These are phyloP conservation scores for Tylopilus subfusipes DNA, from an alignment of 768 basidiomycete genomes.

Conservation along the genomic window DNA sequence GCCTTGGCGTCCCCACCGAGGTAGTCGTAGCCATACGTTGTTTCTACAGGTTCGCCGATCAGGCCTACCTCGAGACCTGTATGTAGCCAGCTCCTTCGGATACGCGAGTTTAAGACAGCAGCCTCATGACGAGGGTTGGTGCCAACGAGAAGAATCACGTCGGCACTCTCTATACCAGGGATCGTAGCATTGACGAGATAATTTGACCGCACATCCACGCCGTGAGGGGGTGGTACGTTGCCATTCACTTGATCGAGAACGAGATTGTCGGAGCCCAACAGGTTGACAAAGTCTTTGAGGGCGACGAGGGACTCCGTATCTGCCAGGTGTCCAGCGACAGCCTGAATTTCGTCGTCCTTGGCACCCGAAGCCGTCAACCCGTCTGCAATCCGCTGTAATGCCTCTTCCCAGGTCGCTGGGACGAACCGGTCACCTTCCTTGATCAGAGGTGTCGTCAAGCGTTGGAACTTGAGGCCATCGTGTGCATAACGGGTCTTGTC, in stretches of 20 bases:
- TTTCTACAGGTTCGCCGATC: conserved; percentile 88
- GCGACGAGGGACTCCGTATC: conserved; percentile 93
- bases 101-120: conserved; percentile 93
- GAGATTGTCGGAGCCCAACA: conserved; percentile 92
- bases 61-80: conserved; percentile 82
- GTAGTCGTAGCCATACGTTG: conserved; percentile 90
- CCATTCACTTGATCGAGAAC: conserved; percentile 73
- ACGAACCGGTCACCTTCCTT: conserved; percentile 93
- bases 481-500: conserved; percentile 98
- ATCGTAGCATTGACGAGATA: conserved; percentile 96
- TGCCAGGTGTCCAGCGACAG: conserved; percentile 86
- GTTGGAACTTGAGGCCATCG: conserved; percentile 94
- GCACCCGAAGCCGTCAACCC: conserved; percentile 81
- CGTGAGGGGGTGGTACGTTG: conserved; percentile 63
- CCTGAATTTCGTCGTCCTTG: conserved; percentile 89
- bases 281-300: conserved; percentile 90
- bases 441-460: conserved; percentile 87
- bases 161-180: conserved; percentile 85
- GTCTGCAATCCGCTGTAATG: conserved; percentile 70
- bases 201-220: conserved; percentile 90
- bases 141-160: conserved; percentile 89
- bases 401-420: conserved; percentile 87
- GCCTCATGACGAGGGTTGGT: conserved; percentile 98
- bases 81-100: conserved; percentile 92
- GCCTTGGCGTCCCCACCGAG: conserved; percentile 76